A percentile compares a stretch with the other conserved stretches of the same genome.
Conservation (phyloP, 116 monocot species). For the Iris pallida region DNA sequence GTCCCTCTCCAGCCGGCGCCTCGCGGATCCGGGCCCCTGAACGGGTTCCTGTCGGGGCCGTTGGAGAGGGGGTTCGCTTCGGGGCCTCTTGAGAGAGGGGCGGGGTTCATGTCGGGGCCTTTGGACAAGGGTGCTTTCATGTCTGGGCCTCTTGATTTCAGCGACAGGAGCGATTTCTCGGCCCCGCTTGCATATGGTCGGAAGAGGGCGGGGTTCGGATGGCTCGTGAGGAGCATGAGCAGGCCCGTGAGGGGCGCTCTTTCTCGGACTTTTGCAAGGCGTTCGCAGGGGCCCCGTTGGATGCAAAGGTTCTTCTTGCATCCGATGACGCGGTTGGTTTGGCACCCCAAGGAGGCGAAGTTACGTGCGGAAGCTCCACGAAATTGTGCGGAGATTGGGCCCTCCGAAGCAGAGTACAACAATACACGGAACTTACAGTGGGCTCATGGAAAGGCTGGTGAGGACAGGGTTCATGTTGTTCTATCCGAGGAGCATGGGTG, state of each 20-base stretch:
- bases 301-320: constrained; percentile 60
- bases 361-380: constrained; percentile 22
- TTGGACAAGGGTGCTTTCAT: constrained; percentile 64
- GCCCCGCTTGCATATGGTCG: constrained; percentile 61
- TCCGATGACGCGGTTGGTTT: constrained; percentile 48
- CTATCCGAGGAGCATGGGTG: constrained; percentile 99
- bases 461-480: constrained; percentile 97
- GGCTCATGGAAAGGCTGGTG: constrained; percentile 99
- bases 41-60: constrained; percentile 94
- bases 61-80: constrained; percentile 91
- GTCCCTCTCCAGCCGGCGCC: constrained; percentile 93
- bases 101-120: constrained; percentile 64
- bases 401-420: constrained; percentile 68
- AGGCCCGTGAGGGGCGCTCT: constrained; percentile 66
- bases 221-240: constrained; percentile 66
- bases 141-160: constrained; percentile 71
- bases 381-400: constrained; percentile 39
- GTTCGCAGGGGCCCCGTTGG: constrained; percentile 36
- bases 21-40: constrained; percentile 76
- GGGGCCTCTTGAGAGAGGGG: constrained; percentile 71
- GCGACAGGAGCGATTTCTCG: constrained; percentile 69
- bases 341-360: constrained; percentile 55
- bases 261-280: constrained; percentile 46
- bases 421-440: constrained; percentile 76
- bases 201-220: constrained; percentile 32